Evolutionary conservation across 371 early-diverging fungal genomes (phyloP), one percentile per base, ranked within the genome.

Genomic region (Quaeritorhiza haematococci): DNA sequence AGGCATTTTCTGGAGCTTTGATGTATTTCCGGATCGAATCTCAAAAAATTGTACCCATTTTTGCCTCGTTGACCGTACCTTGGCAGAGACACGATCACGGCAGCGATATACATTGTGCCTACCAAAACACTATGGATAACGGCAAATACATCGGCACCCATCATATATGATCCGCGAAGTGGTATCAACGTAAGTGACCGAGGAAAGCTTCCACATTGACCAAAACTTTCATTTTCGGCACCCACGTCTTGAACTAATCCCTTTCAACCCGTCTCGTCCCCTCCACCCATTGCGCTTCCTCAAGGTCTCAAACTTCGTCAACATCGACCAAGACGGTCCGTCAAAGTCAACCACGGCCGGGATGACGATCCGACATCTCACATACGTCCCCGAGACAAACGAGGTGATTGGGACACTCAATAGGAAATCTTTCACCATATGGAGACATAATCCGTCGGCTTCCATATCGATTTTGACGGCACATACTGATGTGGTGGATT

Each of bases 61-160:
- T 17, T 23, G 35, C 13, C 35, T 21, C 6, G n/a, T 53, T 13
- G n/a, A n/a, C n/a, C n/a, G n/a, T 13, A 10, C 26, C 19, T 3
- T 52, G 8, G 28, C 33, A 68, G 71, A 34, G 73, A 78, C 49
- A 74, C 73, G 1, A 74, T 78, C 32, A 72, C 74, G 1, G 72
- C 74, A 0, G 42, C 73, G 10, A 66, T 66, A 55, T 76, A 79
- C 54, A 74, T 79, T 8, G 47, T 69, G 3, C 77, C 76, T 5
- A 72, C 76, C 17, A 75, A 76, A 50, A 79, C 79, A 5, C 59
- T 79, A 3, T 79, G 79, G 79, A 65, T 79, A 10, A 70, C 77
- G 17, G 68, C 75, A 10, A 73, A 61, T 57, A 73, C 75, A 5
- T 33, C 64, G 1, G 24, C 56, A 1, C 79, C 79, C 15, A 64